A percentile compares a stretch with the other conserved stretches of the same genome.
phyloP scores from a whole-genome alignment of 1,284 basidiomycete genomes.

The Abortiporus biennis region DNA sequence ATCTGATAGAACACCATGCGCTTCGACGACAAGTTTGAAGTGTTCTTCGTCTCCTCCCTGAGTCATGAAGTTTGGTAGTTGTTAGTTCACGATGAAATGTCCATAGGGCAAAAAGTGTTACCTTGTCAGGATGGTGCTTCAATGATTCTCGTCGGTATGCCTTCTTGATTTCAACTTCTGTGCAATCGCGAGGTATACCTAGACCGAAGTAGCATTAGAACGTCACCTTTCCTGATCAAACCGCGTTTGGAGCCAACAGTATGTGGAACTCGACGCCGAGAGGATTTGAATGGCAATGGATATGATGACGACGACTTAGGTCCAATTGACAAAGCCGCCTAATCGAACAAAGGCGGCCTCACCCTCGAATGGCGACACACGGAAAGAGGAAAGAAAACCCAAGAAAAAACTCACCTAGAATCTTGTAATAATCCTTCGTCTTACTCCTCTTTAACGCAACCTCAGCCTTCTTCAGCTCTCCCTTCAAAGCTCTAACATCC shows the following conservation, averaged over 20 bases:
- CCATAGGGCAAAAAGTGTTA: slow-evolving; percentile 18
- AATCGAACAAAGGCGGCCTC: too few relatives aligned
- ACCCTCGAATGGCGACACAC: neutral
- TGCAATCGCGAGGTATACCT: slow-evolving; percentile 49
- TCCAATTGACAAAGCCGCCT: too few relatives aligned
- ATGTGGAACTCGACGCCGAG: too few relatives aligned
- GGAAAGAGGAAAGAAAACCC: neutral
- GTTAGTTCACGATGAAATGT: neutral
- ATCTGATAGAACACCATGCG: slow-evolving; percentile 73
- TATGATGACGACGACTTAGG: too few relatives aligned
- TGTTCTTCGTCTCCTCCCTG: slow-evolving; percentile 81
- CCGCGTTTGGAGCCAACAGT: too few relatives aligned
- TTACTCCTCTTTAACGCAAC: slow-evolving; percentile 75
- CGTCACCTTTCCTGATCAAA: too few relatives aligned
- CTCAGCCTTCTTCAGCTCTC: slow-evolving; percentile 75
- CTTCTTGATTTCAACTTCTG: slow-evolving; percentile 73
- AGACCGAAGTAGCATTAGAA: slow-evolving; percentile 82
- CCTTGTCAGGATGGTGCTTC: slow-evolving; percentile 83
- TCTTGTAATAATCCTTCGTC: slow-evolving; percentile 83
- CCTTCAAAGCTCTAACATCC: slow-evolving; percentile 57
- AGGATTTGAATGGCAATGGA: too few relatives aligned
- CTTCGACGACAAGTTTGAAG: slow-evolving; percentile 79
- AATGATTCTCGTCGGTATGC: slow-evolving; percentile 72
- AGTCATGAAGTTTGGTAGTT: neutral
- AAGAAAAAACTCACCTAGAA: slow-evolving; percentile 51